Conservation (phyloP, 768 basidiomycete species). For the Tulasnella sp. region DNA sequence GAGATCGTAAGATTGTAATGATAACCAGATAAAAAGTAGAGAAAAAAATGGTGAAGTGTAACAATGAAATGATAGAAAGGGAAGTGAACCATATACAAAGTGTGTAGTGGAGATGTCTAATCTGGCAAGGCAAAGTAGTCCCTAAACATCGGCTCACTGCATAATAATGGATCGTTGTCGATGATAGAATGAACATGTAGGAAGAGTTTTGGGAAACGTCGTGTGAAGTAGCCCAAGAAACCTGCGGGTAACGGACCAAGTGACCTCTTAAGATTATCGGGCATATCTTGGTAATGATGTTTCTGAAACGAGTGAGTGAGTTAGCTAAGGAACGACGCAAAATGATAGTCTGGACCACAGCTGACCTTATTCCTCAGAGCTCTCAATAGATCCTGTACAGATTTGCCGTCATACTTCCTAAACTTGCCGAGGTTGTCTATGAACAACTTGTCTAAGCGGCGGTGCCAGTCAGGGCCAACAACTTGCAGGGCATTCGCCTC, state of each 20-base stretch:
- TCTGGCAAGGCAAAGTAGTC: constrained; percentile 84
- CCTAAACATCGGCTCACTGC: constrained; percentile 81
- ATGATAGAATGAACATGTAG: constrained; percentile 85
- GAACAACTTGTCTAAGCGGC: constrained; percentile 74
- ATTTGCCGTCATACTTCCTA: constrained; percentile 86
- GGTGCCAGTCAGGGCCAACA: constrained; percentile 85
- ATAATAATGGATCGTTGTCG: constrained; percentile 46
- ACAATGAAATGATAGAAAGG: too few species aligned
- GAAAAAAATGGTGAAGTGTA: too few species aligned
- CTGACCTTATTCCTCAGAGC: constrained; percentile 90
- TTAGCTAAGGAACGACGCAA: neutral
- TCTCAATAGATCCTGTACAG: constrained; percentile 82
- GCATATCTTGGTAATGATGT: constrained; percentile 96
- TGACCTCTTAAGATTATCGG: constrained; percentile 77
- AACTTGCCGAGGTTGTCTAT: constrained; percentile 94
- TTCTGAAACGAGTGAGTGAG: constrained; percentile 39
- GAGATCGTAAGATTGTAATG: too few species aligned
- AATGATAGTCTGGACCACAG: constrained; percentile 1
- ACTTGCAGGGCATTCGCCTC: constrained; percentile 57
- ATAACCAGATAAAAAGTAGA: too few species aligned
- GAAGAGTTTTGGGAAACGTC: constrained; percentile 82
- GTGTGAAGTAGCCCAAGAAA: constrained; percentile 84
- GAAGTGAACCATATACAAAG: too few species aligned
- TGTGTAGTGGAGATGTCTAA: too few species aligned
- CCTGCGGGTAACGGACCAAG: constrained; percentile 87